Evolutionary conservation across 139 green algal genomes (phyloP).

Genomic region (Pseudopediastrum boryanum): DNA sequence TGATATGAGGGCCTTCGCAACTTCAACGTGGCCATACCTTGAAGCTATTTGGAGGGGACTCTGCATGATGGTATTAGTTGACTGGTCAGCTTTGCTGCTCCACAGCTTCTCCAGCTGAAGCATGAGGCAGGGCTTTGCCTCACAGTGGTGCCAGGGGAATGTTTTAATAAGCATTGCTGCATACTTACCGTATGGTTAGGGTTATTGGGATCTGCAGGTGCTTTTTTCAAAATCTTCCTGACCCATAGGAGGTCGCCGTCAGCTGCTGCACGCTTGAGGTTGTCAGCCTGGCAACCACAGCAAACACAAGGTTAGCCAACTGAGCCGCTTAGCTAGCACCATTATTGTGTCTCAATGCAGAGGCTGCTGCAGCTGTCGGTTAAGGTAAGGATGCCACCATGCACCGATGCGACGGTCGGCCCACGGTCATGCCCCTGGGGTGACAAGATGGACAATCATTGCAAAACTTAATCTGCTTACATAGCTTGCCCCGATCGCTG

Average conservation of each 20-base stretch:
- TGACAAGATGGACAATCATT: too few relatives aligned
- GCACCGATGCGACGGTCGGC: too few relatives aligned
- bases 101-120: too few relatives aligned
- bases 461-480: too few relatives aligned
- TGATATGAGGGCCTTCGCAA: neutral
- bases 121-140: neutral
- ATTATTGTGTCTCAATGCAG: too few relatives aligned
- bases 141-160: neutral
- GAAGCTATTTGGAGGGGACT: slow-evolving; percentile 22
- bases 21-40: neutral
- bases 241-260: slow-evolving; percentile 1
- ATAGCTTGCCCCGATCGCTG: too few relatives aligned
- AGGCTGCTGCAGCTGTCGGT: too few relatives aligned
- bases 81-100: neutral
- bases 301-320: neutral
- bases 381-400: too few relatives aligned
- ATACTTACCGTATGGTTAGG: slow-evolving; percentile 22
- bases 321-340: too few relatives aligned
- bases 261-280: slow-evolving; percentile 10
- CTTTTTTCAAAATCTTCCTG: neutral
- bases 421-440: too few relatives aligned
- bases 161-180: neutral
- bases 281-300: slow-evolving; percentile 4
- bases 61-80: neutral
- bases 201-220: slow-evolving; percentile 13